These are phyloP conservation scores for Periconia macrospinosa DNA, from an alignment of 2,329 filamentous ascomycete genomes.

Conservation along the genomic window DNA sequence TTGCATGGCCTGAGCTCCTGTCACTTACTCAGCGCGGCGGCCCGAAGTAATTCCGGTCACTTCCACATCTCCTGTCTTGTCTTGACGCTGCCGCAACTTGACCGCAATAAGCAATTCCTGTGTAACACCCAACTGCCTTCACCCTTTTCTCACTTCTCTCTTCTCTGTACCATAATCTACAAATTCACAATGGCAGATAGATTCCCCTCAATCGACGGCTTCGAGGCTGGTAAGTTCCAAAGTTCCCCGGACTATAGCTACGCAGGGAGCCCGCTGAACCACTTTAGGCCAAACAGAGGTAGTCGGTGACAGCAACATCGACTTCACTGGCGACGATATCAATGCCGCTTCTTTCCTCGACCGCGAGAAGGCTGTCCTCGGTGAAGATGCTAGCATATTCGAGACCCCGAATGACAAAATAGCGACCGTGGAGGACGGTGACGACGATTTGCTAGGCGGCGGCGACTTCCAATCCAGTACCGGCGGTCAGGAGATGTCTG, in stretches of 20 bases:
- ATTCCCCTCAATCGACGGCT: slow-evolving; percentile 56
- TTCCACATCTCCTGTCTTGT: background rate
- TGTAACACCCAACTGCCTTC: background rate
- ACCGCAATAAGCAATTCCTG: background rate
- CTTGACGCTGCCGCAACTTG: background rate
- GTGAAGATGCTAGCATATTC: slow-evolving; percentile 93
- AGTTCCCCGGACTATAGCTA: slow-evolving; percentile 19
- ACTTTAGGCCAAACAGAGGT: slow-evolving; percentile 67
- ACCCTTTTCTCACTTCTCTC: background rate
- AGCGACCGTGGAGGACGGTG: slow-evolving; percentile 63
- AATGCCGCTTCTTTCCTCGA: slow-evolving; percentile 83
- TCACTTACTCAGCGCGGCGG: background rate
- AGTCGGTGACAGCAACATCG: slow-evolving; percentile 54
- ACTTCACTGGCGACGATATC: slow-evolving; percentile 57
- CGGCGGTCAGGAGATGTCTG: slow-evolving; percentile 52
- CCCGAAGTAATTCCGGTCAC: background rate
- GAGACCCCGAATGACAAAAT: slow-evolving; percentile 71
- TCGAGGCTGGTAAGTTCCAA: slow-evolving; percentile 51
- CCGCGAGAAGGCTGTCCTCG: slow-evolving; percentile 85
- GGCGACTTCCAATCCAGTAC: slow-evolving; percentile 51
- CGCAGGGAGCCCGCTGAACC: slow-evolving; percentile 24
- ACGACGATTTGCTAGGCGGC: slow-evolving; percentile 73
- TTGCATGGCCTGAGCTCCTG: background rate
- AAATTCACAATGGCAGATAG: slow-evolving; percentile 51
- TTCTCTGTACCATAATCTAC: background rate